These are phyloP conservation scores for Smallanthus sonchifolius DNA, from an alignment of 129 eudicot species.

Conservation along the genomic window DNA sequence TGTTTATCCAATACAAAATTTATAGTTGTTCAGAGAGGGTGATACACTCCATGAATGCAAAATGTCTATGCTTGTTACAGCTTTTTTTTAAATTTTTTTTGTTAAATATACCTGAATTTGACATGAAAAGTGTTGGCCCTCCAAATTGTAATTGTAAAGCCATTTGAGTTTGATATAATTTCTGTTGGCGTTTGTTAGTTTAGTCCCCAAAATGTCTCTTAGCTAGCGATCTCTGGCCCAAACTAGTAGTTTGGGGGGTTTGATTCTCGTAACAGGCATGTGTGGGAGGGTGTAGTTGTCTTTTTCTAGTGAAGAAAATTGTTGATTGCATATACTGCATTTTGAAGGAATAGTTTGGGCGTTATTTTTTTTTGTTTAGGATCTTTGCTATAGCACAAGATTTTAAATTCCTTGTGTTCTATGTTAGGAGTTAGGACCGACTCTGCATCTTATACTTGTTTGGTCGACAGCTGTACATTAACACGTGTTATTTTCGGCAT, in stretches of 20 bases:
- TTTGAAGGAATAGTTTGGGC: background rate
- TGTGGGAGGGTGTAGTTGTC: background rate
- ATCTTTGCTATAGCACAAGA: background rate
- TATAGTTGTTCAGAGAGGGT: background rate
- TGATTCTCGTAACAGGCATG: background rate
- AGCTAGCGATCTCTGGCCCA: background rate
- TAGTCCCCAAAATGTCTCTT: background rate
- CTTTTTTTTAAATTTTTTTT: background rate
- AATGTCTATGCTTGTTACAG: background rate
- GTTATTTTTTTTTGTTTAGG: background rate
- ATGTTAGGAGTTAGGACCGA: background rate
- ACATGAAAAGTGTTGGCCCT: background rate
- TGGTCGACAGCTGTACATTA: constrained; percentile 8
- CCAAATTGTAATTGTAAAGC: background rate
- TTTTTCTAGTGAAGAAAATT: background rate
- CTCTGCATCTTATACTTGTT: background rate
- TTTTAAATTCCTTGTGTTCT: background rate
- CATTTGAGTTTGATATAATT: background rate
- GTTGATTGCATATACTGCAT: background rate
- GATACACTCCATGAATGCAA: background rate
- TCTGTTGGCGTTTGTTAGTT: background rate
- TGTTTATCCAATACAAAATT: background rate
- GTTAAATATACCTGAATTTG: background rate
- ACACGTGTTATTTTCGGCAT: background rate
- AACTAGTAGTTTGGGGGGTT: background rate